Evolutionary conservation across 768 basidiomycete genomes (phyloP).

Genomic region (Amyloporia xantha): DNA sequence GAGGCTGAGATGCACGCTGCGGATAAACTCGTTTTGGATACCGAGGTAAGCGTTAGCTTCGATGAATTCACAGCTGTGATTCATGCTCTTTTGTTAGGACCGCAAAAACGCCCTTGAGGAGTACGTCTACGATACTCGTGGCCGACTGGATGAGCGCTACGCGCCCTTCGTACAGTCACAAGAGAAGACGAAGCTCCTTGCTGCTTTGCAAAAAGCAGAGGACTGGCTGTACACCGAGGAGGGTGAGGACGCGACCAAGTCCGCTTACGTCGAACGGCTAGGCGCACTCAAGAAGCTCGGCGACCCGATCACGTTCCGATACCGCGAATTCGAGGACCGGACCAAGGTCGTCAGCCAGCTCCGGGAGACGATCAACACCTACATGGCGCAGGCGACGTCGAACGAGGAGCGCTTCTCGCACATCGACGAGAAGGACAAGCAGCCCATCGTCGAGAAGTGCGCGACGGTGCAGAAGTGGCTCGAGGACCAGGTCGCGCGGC

Average conservation of each 20-base stretch:
- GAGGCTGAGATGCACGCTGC: constrained; percentile 85
- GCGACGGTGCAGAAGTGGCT: constrained; percentile 94
- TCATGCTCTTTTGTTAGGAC: constrained; percentile 44
- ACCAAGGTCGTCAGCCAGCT: constrained; percentile 64
- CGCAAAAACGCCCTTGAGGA: constrained; percentile 98
- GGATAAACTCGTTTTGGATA: constrained; percentile 97
- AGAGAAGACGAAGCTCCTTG: constrained; percentile 76
- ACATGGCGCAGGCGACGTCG: constrained; percentile 77
- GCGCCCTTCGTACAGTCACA: constrained; percentile 61
- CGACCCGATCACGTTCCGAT: constrained; percentile 80
- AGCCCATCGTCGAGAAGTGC: constrained; percentile 80
- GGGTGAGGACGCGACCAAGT: constrained; percentile 92
- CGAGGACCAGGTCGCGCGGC: constrained; percentile 82
- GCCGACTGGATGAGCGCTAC: constrained; percentile 88
- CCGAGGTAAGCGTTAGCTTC: constrained; percentile 65
- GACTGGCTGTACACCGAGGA: constrained; percentile 98
- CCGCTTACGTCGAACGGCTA: constrained; percentile 82
- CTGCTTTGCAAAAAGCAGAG: constrained; percentile 70
- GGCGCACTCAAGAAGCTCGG: constrained; percentile 81
- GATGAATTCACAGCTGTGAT: neutral
- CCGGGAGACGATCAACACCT: constrained; percentile 84
- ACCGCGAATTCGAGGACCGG: constrained; percentile 78
- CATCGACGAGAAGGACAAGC: constrained; percentile 85
- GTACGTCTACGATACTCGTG: constrained; percentile 93
- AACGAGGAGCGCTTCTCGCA: constrained; percentile 82